phyloP scores from a whole-genome alignment of 352 stramenopile species.

The Globisporangium rhizosaccharum region DNA sequence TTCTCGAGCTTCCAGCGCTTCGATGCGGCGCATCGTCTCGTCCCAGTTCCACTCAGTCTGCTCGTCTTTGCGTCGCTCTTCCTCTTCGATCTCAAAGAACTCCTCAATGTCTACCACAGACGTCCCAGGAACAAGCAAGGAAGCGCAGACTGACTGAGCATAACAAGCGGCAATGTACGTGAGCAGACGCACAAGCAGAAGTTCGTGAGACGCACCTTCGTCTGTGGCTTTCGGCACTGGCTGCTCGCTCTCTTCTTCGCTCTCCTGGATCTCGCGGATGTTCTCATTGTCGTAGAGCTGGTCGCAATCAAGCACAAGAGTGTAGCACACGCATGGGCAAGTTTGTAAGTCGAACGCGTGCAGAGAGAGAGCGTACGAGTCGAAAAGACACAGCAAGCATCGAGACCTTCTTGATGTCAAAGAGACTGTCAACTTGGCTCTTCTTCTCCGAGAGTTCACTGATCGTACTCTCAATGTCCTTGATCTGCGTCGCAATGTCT shows the following conservation, averaged over 20 bases:
- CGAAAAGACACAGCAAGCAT: neutral
- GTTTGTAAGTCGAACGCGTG: neutral
- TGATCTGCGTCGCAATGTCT: conserved; percentile 54
- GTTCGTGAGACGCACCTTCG: conserved; percentile 29
- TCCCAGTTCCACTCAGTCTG: conserved; percentile 73
- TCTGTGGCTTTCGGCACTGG: conserved; percentile 41
- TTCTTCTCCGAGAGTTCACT: conserved; percentile 52
- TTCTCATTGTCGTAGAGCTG: conserved; percentile 81
- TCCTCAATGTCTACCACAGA: conserved; percentile 50
- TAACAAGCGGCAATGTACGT: neutral
- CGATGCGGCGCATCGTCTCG: conserved; percentile 83
- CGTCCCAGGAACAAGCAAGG: neutral
- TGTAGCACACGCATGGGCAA: neutral
- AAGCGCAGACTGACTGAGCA: neutral
- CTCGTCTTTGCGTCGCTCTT: conserved; percentile 53
- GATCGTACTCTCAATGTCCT: conserved; percentile 42
- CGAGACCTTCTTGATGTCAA: conserved; percentile 65
- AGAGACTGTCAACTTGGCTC: conserved; percentile 52
- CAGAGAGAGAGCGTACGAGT: neutral
- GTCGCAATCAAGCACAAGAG: neutral
- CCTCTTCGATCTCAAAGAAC: conserved; percentile 84
- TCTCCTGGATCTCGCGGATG: conserved; percentile 83
- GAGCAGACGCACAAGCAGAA: no score
- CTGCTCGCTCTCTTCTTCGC: conserved; percentile 68
- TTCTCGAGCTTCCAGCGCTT: conserved; percentile 75